phyloP scores from a whole-genome alignment of 2,329 filamentous ascomycete genomes.

The Talaromyces sp. region DNA sequence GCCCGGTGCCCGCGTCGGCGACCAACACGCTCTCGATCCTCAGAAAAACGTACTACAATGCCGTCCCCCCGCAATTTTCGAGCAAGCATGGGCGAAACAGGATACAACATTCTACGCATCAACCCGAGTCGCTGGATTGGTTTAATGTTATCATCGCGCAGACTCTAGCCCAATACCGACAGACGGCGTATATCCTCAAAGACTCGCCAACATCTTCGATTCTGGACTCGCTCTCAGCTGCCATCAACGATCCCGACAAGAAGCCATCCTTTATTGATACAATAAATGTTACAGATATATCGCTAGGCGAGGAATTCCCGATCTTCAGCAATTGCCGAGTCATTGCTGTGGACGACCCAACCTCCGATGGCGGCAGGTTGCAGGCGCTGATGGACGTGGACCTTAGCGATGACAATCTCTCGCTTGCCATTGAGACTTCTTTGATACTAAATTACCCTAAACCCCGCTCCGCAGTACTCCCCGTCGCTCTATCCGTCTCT shows the following conservation, averaged over 20 bases:
- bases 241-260: conserved; percentile 79
- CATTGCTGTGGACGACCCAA: conserved; percentile 64
- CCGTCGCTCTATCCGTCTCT: conserved; percentile 84
- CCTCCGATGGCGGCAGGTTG: conserved; percentile 64
- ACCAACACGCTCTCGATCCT: conserved; percentile 78
- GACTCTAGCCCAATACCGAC: conserved; percentile 90
- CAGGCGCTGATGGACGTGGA: conserved; percentile 98
- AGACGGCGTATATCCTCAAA: conserved; percentile 86
- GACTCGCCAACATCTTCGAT: conserved; percentile 53
- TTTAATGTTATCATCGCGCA: conserved; percentile 97
- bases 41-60: conserved; percentile 93
- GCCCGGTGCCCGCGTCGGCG: conserved; percentile 68
- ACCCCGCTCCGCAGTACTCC: conserved; percentile 78
- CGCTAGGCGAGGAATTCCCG: conserved; percentile 91
- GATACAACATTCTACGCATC: conserved; percentile 64
- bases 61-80: conserved; percentile 34
- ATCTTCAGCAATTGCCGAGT: conserved; percentile 98
- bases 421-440: conserved; percentile 88
- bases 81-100: conserved; percentile 37
- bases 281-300: conserved; percentile 89
- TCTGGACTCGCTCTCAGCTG: conserved; percentile 72
- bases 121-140: conserved; percentile 96
- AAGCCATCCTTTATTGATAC: conserved; percentile 90
- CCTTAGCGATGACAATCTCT: conserved; percentile 84
- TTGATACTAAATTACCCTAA: conserved; percentile 92